A percentile compares a stretch with the other conserved stretches of the same genome.
Conservation (phyloP, 768 basidiomycete species). For the Russula brevipes region DNA sequence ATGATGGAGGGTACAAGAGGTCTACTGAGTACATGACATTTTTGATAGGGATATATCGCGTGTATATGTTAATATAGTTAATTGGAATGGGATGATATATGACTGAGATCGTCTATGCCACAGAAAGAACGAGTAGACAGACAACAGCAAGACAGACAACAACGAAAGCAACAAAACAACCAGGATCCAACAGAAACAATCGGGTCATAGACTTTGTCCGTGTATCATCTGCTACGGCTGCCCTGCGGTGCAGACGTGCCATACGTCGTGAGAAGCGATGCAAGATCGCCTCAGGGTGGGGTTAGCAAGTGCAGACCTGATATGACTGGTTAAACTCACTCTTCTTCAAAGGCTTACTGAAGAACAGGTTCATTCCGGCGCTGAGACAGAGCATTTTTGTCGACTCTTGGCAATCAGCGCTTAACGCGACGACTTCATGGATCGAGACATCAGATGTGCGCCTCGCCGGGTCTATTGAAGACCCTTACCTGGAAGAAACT, state of each 20-base stretch:
- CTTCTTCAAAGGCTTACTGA: conserved; percentile 67
- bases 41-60: conserved; percentile 3
- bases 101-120: neutral
- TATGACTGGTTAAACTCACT: conserved; percentile 31
- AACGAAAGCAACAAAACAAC: conserved; percentile 8
- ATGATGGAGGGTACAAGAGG: neutral
- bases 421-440: conserved; percentile 57
- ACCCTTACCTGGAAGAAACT: conserved; percentile 52
- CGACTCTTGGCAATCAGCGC: conserved; percentile 73
- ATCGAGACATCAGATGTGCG: neutral
- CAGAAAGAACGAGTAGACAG: neutral
- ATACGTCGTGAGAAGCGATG: conserved; percentile 48
- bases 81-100: neutral
- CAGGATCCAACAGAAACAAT: neutral
- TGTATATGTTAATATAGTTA: neutral
- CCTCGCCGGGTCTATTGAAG: neutral
- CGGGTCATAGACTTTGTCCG: neutral
- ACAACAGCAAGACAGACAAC: neutral
- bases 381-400: conserved; percentile 72
- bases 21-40: conserved; percentile 5
- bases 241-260: conserved; percentile 26
- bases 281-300: conserved; percentile 42
- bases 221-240: neutral
- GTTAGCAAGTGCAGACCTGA: neutral
- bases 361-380: conserved; percentile 73